Evolutionary conservation across 768 basidiomycete species (phyloP).

Genomic region (Leccinum incarnatum): DNA sequence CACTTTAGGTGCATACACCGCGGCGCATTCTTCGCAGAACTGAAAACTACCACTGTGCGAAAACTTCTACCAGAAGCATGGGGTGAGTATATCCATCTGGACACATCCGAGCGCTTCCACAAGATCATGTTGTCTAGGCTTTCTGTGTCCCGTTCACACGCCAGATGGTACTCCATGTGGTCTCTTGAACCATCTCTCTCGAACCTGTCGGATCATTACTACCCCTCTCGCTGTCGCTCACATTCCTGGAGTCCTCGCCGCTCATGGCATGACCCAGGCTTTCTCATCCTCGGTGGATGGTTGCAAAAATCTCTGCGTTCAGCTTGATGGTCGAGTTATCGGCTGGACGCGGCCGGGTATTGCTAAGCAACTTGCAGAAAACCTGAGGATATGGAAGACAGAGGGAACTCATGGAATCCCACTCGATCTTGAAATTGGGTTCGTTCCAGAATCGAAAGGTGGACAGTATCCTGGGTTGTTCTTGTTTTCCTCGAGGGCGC

Average conservation of each 20-base stretch:
- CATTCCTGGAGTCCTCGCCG: conserved; percentile 75
- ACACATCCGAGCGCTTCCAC: conserved; percentile 1
- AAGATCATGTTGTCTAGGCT: conserved; percentile 50
- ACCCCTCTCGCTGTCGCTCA: conserved; percentile 68
- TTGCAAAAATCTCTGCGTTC: conserved; percentile 77
- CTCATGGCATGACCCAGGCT: conserved; percentile 92
- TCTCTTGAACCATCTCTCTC: conserved; percentile 92
- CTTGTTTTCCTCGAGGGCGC: conserved; percentile 78
- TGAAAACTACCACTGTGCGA: conserved; percentile 96
- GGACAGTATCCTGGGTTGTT: conserved; percentile 97
- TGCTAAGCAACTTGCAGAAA: conserved; percentile 76
- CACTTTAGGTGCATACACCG: conserved; percentile 98
- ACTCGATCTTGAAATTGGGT: conserved; percentile 91
- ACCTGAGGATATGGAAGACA: conserved; percentile 93
- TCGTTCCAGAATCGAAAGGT: conserved; percentile 83
- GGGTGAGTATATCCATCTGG: conserved; percentile 52
- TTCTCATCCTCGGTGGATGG: conserved; percentile 83
- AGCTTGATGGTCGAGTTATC: conserved; percentile 93
- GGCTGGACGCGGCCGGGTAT: conserved; percentile 84
- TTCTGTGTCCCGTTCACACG: conserved; percentile 97
- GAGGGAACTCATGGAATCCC: conserved; percentile 80
- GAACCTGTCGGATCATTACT: conserved; percentile 90
- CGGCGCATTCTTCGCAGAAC: conserved; percentile 98
- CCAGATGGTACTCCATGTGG: conserved; percentile 98
- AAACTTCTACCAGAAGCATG: conserved; percentile 97